Evolutionary conservation across 352 stramenopile species (phyloP).

Genomic region (Elongisporangium prolatum): DNA sequence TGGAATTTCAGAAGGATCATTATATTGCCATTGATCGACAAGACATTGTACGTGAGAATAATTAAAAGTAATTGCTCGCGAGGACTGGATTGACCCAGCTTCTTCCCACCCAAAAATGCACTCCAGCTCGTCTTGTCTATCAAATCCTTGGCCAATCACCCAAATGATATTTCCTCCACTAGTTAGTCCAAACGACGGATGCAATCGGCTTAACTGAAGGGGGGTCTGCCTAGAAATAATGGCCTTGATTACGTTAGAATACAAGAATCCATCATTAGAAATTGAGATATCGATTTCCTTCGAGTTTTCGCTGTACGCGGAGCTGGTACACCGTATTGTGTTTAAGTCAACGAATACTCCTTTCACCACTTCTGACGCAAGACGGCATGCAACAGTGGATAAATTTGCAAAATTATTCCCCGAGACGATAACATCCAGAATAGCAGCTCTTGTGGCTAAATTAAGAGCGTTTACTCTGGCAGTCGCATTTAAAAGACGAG

Average conservation of each 20-base stretch:
- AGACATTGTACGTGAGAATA: conserved; percentile 19
- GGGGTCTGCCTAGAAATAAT: background rate
- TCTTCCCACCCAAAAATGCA: conserved; percentile 40
- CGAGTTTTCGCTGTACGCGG: background rate
- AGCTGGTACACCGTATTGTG: conserved; percentile 10
- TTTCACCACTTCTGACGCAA: conserved; percentile 10
- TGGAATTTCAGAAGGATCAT: conserved; percentile 18
- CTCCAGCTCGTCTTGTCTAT: conserved; percentile 8
- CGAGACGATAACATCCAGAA: conserved; percentile 10
- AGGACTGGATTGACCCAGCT: conserved; percentile 2
- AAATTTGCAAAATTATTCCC: conserved; percentile 13
- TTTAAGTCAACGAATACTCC: conserved; percentile 6
- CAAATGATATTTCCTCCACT: conserved; percentile 12
- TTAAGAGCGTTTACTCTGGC: background rate
- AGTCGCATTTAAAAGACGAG: conserved; percentile 15
- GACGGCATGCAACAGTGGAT: conserved; percentile 9
- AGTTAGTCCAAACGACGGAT: conserved; percentile 19
- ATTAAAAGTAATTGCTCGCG: conserved; percentile 16
- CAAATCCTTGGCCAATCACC: conserved; percentile 15
- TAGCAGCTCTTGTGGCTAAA: background rate
- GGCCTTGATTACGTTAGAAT: conserved; percentile 13
- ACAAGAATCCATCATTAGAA: conserved; percentile 27
- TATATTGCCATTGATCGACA: conserved; percentile 14
- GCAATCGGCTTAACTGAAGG: conserved; percentile 14
- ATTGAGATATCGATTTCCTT: conserved; percentile 20